phyloP scores from a whole-genome alignment of 192 early-diverging fungal species.

The Umbelopsis sp. region DNA sequence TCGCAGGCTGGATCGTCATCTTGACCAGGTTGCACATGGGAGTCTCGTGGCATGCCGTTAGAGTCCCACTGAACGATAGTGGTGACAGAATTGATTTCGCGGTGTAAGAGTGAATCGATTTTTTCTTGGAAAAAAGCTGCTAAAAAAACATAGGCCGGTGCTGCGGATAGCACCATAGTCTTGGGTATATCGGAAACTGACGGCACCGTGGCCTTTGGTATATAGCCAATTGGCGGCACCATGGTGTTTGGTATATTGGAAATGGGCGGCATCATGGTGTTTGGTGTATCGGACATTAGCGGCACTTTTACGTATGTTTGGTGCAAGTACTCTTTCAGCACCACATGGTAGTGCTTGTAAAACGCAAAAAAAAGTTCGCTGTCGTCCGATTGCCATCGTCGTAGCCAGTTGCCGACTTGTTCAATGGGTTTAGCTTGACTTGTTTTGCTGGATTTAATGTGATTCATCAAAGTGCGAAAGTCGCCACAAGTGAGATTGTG shows the following conservation, averaged over 20 bases:
- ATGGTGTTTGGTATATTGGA: too few species aligned
- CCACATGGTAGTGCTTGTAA: constrained; percentile 54
- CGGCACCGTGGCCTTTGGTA: too few species aligned
- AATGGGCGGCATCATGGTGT: too few species aligned
- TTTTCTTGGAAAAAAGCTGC: constrained; percentile 51
- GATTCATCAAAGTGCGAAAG: neutral
- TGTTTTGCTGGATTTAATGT: neutral
- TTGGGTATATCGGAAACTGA: neutral
- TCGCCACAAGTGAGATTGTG: neutral
- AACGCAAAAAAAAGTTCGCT: constrained; percentile 60
- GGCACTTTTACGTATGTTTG: constrained; percentile 24
- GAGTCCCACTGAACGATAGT: constrained; percentile 51
- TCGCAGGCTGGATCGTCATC: constrained; percentile 22
- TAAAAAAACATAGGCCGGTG: constrained; percentile 49
- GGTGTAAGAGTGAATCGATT: constrained; percentile 51
- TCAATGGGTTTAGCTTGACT: constrained; percentile 36
- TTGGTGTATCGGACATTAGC: neutral
- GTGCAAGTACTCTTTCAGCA: constrained; percentile 41
- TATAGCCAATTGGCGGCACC: too few species aligned
- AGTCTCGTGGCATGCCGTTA: constrained; percentile 9
- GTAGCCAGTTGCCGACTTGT: constrained; percentile 51
- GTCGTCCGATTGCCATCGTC: constrained; percentile 57
- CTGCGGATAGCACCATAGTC: constrained; percentile 26
- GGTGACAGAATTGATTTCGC: constrained; percentile 53
- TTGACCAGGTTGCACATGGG: constrained; percentile 20